These are phyloP conservation scores for Staphylotrichum longicolle DNA, from an alignment of 495 filamentous ascomycete genomes.

Conservation along the genomic window DNA sequence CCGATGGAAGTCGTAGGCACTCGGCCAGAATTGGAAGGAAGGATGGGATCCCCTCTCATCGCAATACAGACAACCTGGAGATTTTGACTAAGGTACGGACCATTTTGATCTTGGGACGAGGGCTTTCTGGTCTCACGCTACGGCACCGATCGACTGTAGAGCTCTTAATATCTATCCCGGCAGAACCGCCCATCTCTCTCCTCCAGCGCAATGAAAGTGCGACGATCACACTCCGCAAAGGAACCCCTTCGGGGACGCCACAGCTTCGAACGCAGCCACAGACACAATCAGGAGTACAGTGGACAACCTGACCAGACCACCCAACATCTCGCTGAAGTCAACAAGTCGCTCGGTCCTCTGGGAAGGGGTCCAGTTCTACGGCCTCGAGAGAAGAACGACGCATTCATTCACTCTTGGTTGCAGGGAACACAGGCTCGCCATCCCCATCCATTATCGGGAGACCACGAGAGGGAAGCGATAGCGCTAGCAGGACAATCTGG, in stretches of 20 bases:
- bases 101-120: too few species aligned
- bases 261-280: neutral
- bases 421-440: conserved; percentile 29
- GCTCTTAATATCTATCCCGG: too few species aligned
- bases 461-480: conserved; percentile 1
- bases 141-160: too few species aligned
- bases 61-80: too few species aligned
- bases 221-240: neutral
- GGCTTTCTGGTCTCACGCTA: too few species aligned
- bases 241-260: neutral
- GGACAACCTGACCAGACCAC: neutral
- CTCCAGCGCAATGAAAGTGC: neutral
- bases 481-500: neutral
- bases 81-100: too few species aligned
- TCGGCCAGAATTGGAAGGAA: too few species aligned
- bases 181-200: neutral
- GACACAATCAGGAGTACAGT: neutral
- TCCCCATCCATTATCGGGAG: conserved; percentile 13
- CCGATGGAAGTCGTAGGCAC: too few species aligned
- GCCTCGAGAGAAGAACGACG: conserved; percentile 11
- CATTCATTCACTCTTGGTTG: conserved; percentile 40
- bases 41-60: too few species aligned
- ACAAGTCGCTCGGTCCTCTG: neutral
- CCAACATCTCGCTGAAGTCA: neutral
- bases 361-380: neutral